A percentile compares a stretch with the other conserved stretches of the same genome.
Conservation (phyloP, 2,329 filamentous ascomycete species). For the Xylaria sp. region DNA sequence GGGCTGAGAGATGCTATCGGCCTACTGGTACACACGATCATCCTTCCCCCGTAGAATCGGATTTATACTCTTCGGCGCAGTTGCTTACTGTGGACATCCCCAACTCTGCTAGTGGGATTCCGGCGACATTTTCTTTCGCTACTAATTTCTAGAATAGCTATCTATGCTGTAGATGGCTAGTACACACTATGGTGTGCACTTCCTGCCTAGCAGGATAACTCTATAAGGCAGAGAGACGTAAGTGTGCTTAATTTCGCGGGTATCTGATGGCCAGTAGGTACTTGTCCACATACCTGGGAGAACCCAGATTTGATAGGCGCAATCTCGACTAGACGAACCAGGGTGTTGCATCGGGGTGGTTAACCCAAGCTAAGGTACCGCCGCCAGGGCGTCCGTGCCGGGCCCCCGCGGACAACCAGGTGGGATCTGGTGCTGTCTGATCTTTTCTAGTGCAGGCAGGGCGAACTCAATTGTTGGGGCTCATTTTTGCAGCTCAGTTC, state of each 20-base stretch:
- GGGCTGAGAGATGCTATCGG: slow-evolving; percentile 8
- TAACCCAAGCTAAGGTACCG: not conserved
- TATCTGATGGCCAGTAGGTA: not conserved
- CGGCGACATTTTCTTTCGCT: slow-evolving; percentile 15
- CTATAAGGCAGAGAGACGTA: not conserved
- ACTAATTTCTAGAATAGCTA: slow-evolving; percentile 20
- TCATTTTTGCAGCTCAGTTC: slow-evolving; percentile 31
- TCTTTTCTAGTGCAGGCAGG: slow-evolving; percentile 15
- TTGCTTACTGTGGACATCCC: slow-evolving; percentile 33
- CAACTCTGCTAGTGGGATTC: slow-evolving; percentile 23
- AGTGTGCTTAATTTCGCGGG: not conserved
- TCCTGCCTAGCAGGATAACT: not conserved
- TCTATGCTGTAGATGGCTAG: slow-evolving; percentile 4
- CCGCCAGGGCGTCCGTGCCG: slow-evolving; percentile 19
- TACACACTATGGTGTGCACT: not conserved
- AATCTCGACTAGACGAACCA: slow-evolving; percentile 11
- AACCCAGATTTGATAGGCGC: slow-evolving; percentile 19
- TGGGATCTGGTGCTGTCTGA: slow-evolving; percentile 21
- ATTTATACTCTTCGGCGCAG: slow-evolving; percentile 3
- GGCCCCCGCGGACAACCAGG: slow-evolving; percentile 32
- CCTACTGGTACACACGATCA: not conserved
- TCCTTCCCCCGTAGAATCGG: not conserved
- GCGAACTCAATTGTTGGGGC: slow-evolving; percentile 49
- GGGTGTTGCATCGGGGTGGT: slow-evolving; percentile 9
- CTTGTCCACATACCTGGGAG: not conserved